These are phyloP conservation scores for Sugiyamaella castrensis DNA, from an alignment of 1,139 yeast species.

Conservation along the genomic window DNA sequence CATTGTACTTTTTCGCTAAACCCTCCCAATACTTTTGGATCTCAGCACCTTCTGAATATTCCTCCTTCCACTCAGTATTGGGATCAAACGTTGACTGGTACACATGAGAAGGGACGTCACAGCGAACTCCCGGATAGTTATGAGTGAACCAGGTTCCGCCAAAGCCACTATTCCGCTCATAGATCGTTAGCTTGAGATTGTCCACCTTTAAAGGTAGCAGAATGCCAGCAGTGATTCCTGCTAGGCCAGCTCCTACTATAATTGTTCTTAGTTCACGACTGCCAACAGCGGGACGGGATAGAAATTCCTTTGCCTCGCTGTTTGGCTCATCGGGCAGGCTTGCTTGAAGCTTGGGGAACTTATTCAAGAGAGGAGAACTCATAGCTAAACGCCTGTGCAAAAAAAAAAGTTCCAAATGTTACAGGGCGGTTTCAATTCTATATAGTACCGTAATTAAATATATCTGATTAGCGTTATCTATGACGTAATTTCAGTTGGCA, in stretches of 20 bases:
- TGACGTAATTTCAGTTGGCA: no score
- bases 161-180: slow-evolving; percentile 46
- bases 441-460: no score
- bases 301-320: no score
- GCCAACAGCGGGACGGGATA: no score
- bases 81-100: slow-evolving; percentile 42
- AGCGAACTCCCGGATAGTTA: slow-evolving; percentile 47
- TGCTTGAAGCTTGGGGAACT: no score
- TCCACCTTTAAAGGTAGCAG: slow-evolving; percentile 20
- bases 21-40: slow-evolving; percentile 46
- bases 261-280: no score
- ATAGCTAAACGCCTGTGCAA: no score
- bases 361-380: no score
- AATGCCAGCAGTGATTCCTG: slow-evolving; percentile 38
- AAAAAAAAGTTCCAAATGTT: no score
- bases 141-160: slow-evolving; percentile 59
- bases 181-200: slow-evolving; percentile 35
- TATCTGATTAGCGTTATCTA: no score
- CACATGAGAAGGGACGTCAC: slow-evolving; percentile 53
- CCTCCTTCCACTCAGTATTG: slow-evolving; percentile 40
- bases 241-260: slow-evolving; percentile 54
- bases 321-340: no score
- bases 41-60: slow-evolving; percentile 47
- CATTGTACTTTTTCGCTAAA: slow-evolving; percentile 41
- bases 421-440: no score